These are phyloP conservation scores for Hypoxylon rubiginosum DNA, from an alignment of 2,329 filamentous ascomycete genomes.

Conservation along the genomic window DNA sequence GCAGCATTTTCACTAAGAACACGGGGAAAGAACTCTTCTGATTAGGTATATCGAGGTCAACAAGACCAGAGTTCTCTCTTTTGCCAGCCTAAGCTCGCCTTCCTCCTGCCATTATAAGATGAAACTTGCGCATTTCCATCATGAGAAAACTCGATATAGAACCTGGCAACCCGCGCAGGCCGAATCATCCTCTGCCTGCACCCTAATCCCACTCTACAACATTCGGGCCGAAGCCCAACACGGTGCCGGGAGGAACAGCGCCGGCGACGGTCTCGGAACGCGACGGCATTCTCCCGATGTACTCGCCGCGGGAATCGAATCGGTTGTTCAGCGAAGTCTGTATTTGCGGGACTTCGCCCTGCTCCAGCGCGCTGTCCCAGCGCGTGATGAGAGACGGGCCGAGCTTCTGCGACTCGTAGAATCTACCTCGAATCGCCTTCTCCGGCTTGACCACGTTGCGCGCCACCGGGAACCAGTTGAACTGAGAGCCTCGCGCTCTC, in stretches of 20 bases:
- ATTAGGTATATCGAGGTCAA: neutral
- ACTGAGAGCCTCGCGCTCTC: constrained; percentile 40
- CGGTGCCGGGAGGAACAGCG: constrained; percentile 29
- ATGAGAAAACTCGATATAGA: neutral
- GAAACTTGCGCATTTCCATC: no score
- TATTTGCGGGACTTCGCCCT: constrained; percentile 60
- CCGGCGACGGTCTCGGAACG: constrained; percentile 39
- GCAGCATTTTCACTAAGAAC: neutral
- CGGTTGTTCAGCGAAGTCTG: constrained; percentile 67
- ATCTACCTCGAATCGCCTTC: constrained; percentile 65
- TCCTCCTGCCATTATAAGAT: no score
- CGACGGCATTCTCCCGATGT: constrained; percentile 52
- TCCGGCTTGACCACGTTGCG: constrained; percentile 54
- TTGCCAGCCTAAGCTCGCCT: neutral
- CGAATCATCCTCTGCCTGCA: no score
- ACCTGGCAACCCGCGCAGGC: no score
- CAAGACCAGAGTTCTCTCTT: neutral
- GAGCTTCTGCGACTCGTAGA: constrained; percentile 68
- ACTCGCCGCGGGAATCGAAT: constrained; percentile 60
- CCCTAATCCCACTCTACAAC: constrained; percentile 32
- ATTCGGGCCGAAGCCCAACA: constrained; percentile 18
- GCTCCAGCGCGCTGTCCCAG: constrained; percentile 53
- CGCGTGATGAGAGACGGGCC: constrained; percentile 63
- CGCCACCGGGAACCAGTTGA: constrained; percentile 52
- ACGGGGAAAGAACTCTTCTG: neutral